Conservation (phyloP, 192 early-diverging fungal species). For the Backusella circina region DNA sequence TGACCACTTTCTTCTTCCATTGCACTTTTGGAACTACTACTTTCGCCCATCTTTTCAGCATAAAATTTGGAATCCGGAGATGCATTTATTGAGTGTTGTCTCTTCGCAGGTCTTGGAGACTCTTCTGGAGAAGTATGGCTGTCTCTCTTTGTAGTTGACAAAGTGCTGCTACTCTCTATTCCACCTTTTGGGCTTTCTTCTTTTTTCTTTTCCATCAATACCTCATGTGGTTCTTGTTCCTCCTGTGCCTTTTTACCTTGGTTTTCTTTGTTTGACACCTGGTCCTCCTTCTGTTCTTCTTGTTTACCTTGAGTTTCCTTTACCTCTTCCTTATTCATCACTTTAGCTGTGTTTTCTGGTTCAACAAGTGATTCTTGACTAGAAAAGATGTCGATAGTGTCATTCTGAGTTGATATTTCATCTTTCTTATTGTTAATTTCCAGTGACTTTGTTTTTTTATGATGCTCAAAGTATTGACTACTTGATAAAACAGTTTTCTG, state of each 20-base stretch:
- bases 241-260: too few relatives aligned
- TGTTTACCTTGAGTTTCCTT: neutral
- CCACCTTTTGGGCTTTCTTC: too few relatives aligned
- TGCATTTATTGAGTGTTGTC: neutral
- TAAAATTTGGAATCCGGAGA: neutral
- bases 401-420: neutral
- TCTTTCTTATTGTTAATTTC: neutral
- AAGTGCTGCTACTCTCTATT: neutral
- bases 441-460: neutral
- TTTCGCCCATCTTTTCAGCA: neutral
- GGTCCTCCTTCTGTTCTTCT: neutral
- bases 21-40: neutral
- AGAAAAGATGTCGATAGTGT: neutral
- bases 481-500: neutral
- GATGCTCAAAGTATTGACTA: neutral
- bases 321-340: slow-evolving; percentile 48
- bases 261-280: neutral
- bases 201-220: neutral
- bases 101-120: neutral
- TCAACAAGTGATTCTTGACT: neutral
- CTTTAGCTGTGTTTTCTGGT: slow-evolving; percentile 37
- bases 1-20: neutral
- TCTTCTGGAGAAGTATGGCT: neutral
- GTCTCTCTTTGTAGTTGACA: too few relatives aligned
- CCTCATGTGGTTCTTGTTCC: too few relatives aligned